Evolutionary conservation across 2,329 filamentous ascomycete genomes (phyloP), one percentile per base, ranked within the genome.

Genomic region (Xylariaceae sp.): DNA sequence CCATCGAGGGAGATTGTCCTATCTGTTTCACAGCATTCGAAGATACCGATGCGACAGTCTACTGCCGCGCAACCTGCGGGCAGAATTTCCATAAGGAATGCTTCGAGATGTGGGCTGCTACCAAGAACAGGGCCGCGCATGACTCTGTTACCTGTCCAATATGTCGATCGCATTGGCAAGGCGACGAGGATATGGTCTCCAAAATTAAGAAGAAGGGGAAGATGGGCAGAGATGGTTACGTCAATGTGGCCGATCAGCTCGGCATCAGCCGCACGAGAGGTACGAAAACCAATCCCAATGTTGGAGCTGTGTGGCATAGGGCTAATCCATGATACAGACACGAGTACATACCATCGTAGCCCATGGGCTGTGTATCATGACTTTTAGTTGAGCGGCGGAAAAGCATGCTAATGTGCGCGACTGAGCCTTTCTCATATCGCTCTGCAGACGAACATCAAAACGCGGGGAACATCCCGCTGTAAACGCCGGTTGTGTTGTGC

Each of bases 171-270:
- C 56, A 60, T 1, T 85, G 82, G 82, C 66, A 74, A 52, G 70
- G 66, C 1, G 73, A 74, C 17, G 63, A 69, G 17, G 64, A 66
- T 3, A 57, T 67, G 49, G 62, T 75, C 6, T 68, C 67, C 27
- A 68, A 65, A 25, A 70, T 78, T 20, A 66, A 65, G 38, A 73
- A 68, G 50, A 64, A 62, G 1, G 67, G 72, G 3, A 57, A 57
- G 5, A 49, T 65, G 0, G 69, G 67, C 20, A 57, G 57, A 1
- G 79, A 82, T 27, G 81, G 81, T 0, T 85, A 85, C 54, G 66
- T 82, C 37, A 84, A 84, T 57, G 74, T 85, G 3, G 80, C 77
- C 1, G 63, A 70, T 17, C 75, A 83, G 58, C 65, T 84, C n/a
- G 81, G 80, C 2, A 70, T 84, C 50, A 77, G 73, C 48, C 61